Conservation (phyloP, 23 red algal species). For the Pyropia yezoensis region DNA sequence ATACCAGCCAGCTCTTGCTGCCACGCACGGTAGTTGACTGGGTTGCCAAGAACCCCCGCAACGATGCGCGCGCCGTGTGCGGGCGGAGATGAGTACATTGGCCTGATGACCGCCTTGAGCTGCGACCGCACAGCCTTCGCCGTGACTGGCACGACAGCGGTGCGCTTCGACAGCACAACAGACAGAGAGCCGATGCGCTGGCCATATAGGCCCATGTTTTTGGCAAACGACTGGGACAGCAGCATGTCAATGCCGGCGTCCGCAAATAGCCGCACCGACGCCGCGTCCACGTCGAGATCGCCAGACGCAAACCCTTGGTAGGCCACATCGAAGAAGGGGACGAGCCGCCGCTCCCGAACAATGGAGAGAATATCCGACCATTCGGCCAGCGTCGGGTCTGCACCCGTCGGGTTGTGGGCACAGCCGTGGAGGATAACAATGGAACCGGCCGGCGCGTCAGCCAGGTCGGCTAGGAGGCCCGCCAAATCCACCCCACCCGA, state of each 20-base stretch:
- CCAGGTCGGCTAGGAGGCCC: slow-evolving; percentile 67
- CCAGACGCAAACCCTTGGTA: slow-evolving; percentile 98
- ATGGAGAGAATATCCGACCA: slow-evolving; percentile 64
- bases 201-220: slow-evolving; percentile 96
- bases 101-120: slow-evolving; percentile 62
- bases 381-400: slow-evolving; percentile 48
- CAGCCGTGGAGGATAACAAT: slow-evolving; percentile 93
- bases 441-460: slow-evolving; percentile 26
- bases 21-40: slow-evolving; percentile 56
- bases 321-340: slow-evolving; percentile 92
- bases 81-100: slow-evolving; percentile 86
- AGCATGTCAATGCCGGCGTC: slow-evolving; percentile 78
- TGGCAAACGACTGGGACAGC: slow-evolving; percentile 84
- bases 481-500: slow-evolving; percentile 65
- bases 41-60: slow-evolving; percentile 59
- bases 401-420: slow-evolving; percentile 98
- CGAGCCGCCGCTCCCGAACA: slow-evolving; percentile 11
- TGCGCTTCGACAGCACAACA: slow-evolving; percentile 29
- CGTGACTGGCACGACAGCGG: neutral
- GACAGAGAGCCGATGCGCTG: slow-evolving; percentile 72
- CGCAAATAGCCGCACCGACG: slow-evolving; percentile 55
- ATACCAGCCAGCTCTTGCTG: slow-evolving; percentile 67
- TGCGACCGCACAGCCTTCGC: slow-evolving; percentile 34
- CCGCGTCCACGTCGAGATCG: slow-evolving; percentile 47
- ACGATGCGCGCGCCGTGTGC: slow-evolving; percentile 71